Evolutionary conservation across 208 protist genomes (phyloP), one percentile per base, ranked within the genome.

Genomic region (Leishmania turanica): DNA sequence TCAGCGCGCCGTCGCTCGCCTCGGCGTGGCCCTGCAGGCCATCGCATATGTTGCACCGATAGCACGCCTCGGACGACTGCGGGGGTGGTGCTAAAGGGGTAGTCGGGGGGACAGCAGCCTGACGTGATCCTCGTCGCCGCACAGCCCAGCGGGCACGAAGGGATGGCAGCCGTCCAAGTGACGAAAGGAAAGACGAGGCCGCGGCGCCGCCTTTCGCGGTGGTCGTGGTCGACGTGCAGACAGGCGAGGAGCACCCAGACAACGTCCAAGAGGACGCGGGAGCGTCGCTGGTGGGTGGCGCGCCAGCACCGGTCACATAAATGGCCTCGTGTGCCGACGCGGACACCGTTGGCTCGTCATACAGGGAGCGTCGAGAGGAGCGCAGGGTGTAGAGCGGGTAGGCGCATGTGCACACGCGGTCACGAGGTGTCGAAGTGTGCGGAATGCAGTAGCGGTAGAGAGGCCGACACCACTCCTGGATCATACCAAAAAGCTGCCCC

Each of bases 331-430:
- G 72, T 19, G 37, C n/a, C 27, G 76, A 77, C n/a, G 76, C 24
- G 60, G 75, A 40, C 24, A 65, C 60, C 0, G 81, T 79, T 8
- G 83, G 76, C 71, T 80, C 79, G 69, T 90, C 87, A 51, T 89
- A 92, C 21, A 88, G 91, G 1, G 89, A 92, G 51, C 77, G 74
- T 11, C 66, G 37, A 9, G 91, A 85, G 3, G 84, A 80, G 69
- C 91, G 91, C 3, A 92, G 81, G 19, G 91, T 94, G 84, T 87
- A 95, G 54, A 95, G 81, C 1, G 91, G 89, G 69, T 92, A 93
- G 31, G 81, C 81, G 81, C 91, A 95, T 53, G 79, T 81, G 84
- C 91, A 94, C 27, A 87, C 75, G 2, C 79, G 84, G 42, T 89
- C 72, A 42, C 80, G 82, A 24, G 77, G 71, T 2, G 83, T 85